A percentile compares a stretch with the other conserved stretches of the same genome.
These are phyloP conservation scores for Wallacemonas sp. DNA, from an alignment of 208 protist genomes.

Conservation along the genomic window DNA sequence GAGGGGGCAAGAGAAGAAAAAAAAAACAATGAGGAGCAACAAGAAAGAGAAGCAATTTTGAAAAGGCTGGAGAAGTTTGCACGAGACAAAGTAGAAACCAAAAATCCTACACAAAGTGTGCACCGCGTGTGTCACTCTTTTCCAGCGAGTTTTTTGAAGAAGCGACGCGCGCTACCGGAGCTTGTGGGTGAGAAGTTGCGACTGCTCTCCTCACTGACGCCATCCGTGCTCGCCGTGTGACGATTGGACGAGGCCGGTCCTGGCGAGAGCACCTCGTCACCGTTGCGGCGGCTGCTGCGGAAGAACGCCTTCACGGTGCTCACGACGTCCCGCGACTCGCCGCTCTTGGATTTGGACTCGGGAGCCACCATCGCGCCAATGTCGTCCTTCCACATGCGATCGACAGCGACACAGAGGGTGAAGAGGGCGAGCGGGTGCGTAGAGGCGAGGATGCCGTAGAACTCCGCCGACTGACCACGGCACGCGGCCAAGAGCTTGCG, in stretches of 20 bases:
- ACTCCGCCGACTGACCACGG: conserved; percentile 44
- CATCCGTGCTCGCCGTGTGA: not conserved
- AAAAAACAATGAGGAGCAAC: conserved; percentile 16
- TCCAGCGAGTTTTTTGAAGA: conserved; percentile 8
- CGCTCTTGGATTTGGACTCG: not conserved
- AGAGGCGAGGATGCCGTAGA: conserved; percentile 37
- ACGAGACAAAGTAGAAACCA: not conserved
- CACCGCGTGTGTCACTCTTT: not conserved
- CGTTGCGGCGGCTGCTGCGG: not conserved
- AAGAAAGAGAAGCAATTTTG: too few species aligned
- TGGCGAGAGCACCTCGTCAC: not conserved
- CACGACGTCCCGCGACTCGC: not conserved
- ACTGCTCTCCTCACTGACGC: not conserved
- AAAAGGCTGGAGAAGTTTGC: too few species aligned
- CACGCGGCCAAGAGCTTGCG: conserved; percentile 36
- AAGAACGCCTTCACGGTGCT: conserved; percentile 9
- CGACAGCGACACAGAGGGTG: conserved; percentile 47
- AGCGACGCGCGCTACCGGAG: conserved; percentile 4
- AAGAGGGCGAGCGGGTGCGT: conserved; percentile 44
- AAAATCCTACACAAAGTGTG: too few species aligned
- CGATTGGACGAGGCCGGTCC: not conserved
- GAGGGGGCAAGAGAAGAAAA: not conserved
- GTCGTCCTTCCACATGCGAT: conserved; percentile 42
- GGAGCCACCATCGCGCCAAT: conserved; percentile 11
- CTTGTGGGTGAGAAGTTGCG: not conserved